Evolutionary conservation across 495 filamentous ascomycete genomes (phyloP).

Genomic region (Aspergillus egyptiacus): DNA sequence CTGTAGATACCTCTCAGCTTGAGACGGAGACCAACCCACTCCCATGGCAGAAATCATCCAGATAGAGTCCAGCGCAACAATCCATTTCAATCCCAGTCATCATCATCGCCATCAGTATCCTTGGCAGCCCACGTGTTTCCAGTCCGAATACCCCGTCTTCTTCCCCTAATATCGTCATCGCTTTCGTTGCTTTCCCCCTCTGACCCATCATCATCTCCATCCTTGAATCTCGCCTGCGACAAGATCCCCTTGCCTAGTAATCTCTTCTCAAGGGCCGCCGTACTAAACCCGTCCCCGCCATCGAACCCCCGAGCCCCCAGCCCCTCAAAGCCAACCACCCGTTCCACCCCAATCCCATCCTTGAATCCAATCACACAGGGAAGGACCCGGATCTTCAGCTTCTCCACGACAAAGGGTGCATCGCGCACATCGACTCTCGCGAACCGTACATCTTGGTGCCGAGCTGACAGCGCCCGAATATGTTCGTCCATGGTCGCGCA

Average conservation of each 20-base stretch:
- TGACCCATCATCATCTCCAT: conserved; percentile 33
- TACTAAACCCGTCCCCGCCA: conserved; percentile 55
- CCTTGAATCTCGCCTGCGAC: conserved; percentile 45
- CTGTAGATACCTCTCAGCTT: background rate
- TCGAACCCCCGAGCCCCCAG: conserved; percentile 51
- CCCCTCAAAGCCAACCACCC: conserved; percentile 72
- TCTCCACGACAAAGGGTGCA: conserved; percentile 66
- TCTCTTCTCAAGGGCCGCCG: conserved; percentile 56
- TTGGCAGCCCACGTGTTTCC: conserved; percentile 19
- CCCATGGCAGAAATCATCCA: background rate
- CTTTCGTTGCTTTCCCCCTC: conserved; percentile 30
- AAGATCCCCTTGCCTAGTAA: conserved; percentile 56
- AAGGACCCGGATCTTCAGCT: conserved; percentile 61
- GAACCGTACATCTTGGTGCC: conserved; percentile 65
- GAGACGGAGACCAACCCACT: background rate
- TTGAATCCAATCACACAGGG: conserved; percentile 72
- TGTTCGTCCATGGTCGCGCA: conserved; percentile 65
- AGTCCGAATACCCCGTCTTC: conserved; percentile 49
- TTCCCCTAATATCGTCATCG: conserved; percentile 32
- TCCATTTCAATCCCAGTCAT: conserved; percentile 59
- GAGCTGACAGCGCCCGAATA: conserved; percentile 53
- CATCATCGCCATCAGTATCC: conserved; percentile 42
- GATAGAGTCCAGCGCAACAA: background rate
- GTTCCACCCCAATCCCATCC: conserved; percentile 59
- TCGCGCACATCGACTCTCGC: conserved; percentile 65